These are phyloP conservation scores for Termitomyces sp. DNA, from an alignment of 768 basidiomycete genomes.

Conservation along the genomic window DNA sequence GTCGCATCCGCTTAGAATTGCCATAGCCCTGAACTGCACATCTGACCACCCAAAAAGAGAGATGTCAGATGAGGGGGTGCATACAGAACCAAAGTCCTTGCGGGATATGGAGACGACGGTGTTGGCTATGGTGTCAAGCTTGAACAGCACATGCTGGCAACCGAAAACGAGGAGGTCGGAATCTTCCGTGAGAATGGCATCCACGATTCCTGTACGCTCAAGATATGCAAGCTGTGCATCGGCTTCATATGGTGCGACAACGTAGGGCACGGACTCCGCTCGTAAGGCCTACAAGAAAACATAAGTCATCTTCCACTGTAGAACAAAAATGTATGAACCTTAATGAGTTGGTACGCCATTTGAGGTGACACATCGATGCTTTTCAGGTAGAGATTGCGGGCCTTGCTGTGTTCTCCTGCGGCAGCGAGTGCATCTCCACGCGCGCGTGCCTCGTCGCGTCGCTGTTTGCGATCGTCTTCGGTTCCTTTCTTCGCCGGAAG, in stretches of 20 bases:
- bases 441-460: conserved; percentile 71
- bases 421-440: conserved; percentile 67
- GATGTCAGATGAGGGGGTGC: conserved; percentile 43
- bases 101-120: conserved; percentile 67
- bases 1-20: conserved; percentile 89
- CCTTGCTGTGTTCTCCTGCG: conserved; percentile 76
- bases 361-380: conserved; percentile 94
- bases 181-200: conserved; percentile 95
- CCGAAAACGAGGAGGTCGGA: conserved; percentile 97
- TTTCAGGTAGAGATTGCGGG: conserved; percentile 85
- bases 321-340: conserved; percentile 41
- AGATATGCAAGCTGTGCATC: conserved; percentile 95
- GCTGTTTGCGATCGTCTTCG: conserved; percentile 71
- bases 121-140: conserved; percentile 67
- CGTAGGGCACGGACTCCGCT: conserved; percentile 74
- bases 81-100: conserved; percentile 59
- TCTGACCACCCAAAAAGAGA: conserved; percentile 89
- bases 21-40: conserved; percentile 87
- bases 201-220: conserved; percentile 74
- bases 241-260: conserved; percentile 98
- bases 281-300: conserved; percentile 63
- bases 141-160: conserved; percentile 90
- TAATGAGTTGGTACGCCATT: conserved; percentile 97
- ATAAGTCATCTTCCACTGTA: background rate
- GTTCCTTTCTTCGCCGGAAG: conserved; percentile 93